Percentiles rank a stretch among this genome's conserved stretches.
Conservation (phyloP, 2,329 filamentous ascomycete genomes). For the Aspergillus flavus region DNA sequence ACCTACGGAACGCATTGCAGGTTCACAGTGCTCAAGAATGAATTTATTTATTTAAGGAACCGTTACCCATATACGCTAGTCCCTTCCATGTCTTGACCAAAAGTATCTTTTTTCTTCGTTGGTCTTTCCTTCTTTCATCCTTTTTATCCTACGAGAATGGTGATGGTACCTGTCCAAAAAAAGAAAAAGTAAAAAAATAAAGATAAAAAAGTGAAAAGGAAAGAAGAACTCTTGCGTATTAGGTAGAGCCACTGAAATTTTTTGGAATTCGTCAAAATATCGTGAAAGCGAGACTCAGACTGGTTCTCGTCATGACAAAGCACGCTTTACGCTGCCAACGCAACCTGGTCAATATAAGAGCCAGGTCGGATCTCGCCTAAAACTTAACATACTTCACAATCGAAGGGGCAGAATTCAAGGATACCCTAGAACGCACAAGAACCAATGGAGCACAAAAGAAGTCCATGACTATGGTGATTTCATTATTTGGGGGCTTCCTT, state of each 20-base stretch:
- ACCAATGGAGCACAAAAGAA: constrained; percentile 33
- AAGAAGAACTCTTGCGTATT: constrained; percentile 16
- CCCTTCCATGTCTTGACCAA: no score
- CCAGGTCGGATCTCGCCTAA: constrained; percentile 29
- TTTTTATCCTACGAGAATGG: no score
- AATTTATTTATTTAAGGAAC: background rate
- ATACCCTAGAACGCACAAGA: constrained; percentile 32
- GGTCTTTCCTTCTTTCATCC: no score
- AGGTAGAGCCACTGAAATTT: constrained; percentile 16
- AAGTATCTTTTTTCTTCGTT: no score
- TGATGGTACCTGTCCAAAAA: no score
- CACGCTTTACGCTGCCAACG: constrained; percentile 38
- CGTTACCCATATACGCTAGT: no score
- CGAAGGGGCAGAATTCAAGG: constrained; percentile 30
- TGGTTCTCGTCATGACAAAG: constrained; percentile 31
- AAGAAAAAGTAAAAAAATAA: no score
- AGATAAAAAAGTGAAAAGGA: no score
- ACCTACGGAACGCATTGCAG: background rate
- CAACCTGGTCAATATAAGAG: constrained; percentile 30
- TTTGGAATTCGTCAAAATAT: constrained; percentile 40
- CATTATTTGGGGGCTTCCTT: constrained; percentile 90
- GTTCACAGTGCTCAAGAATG: background rate
- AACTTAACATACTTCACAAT: constrained; percentile 30
- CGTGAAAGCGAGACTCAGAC: constrained; percentile 41
- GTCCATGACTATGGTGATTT: constrained; percentile 25